Percentiles rank a stretch among this genome's conserved stretches.
These are phyloP conservation scores for Hsuehochloa calcarea DNA, from an alignment of 176 grass and related monocot genomes.

Conservation along the genomic window DNA sequence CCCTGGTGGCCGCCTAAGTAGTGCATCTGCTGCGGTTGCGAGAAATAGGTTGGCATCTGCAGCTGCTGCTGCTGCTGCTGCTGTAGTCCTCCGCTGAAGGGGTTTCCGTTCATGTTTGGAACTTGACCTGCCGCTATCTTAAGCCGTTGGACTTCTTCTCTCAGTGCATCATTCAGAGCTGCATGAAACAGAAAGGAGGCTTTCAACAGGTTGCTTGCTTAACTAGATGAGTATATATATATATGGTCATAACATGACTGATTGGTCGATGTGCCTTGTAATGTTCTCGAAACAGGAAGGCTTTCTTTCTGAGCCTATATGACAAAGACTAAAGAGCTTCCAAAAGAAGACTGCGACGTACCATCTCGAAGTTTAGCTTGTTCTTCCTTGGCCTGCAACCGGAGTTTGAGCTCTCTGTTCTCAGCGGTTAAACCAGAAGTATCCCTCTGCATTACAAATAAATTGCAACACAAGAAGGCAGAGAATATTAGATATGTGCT, in stretches of 20 bases:
- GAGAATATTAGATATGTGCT: background rate
- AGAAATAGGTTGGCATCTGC: conserved; percentile 45
- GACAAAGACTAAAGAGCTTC: conserved; percentile 6
- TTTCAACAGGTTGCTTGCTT: background rate
- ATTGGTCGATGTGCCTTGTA: background rate
- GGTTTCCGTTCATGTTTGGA: conserved; percentile 62
- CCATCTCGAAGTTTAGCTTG: conserved; percentile 98
- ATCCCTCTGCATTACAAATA: conserved; percentile 66
- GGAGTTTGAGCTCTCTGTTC: conserved; percentile 93
- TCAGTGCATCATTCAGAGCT: conserved; percentile 77
- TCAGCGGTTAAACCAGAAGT: conserved; percentile 79
- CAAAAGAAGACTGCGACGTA: conserved; percentile 41
- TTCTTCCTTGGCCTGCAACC: conserved; percentile 92
- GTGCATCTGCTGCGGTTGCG: conserved; percentile 60
- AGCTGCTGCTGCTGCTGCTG: conserved; percentile 54
- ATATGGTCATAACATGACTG: background rate
- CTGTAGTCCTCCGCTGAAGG: conserved; percentile 57
- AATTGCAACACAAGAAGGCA: conserved; percentile 16
- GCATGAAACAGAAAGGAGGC: conserved; percentile 24
- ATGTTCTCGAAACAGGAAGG: background rate
- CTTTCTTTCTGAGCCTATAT: background rate
- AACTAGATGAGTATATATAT: background rate
- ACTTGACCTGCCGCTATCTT: conserved; percentile 69
- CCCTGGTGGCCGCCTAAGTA: conserved; percentile 49
- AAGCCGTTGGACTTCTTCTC: conserved; percentile 83